Percentiles rank a stretch among this genome's conserved stretches.
Evolutionary conservation across 2,329 filamentous ascomycete species (phyloP).

Genomic region (Aureobasidium sp.): DNA sequence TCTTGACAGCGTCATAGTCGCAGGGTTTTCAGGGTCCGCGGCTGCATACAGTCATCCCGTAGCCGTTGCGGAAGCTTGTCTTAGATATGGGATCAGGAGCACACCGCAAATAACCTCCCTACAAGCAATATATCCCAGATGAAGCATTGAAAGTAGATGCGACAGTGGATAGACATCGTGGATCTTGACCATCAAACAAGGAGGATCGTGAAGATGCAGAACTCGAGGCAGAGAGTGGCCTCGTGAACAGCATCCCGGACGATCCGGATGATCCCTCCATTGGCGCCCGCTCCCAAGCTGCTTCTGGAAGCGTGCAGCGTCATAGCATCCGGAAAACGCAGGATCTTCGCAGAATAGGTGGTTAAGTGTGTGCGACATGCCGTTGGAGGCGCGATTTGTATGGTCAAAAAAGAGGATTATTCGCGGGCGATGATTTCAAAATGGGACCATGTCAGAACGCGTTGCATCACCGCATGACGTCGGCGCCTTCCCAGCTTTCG

Average conservation of each 20-base stretch:
- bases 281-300: not conserved
- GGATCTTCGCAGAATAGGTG: not conserved
- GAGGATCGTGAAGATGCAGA: not conserved
- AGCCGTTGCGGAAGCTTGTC: slow-evolving; percentile 7
- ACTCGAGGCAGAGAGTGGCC: slow-evolving; percentile 7
- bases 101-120: too few species aligned
- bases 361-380: not conserved
- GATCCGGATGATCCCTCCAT: not conserved
- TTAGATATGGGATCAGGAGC: not conserved
- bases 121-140: not conserved
- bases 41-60: not conserved
- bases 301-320: slow-evolving; percentile 9
- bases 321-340: not conserved
- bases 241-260: not conserved
- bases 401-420: not conserved
- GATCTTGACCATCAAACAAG: not conserved
- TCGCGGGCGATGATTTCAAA: not conserved
- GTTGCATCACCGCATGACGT: slow-evolving; percentile 5
- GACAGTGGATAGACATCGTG: not conserved
- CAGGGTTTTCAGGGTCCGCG: not conserved
- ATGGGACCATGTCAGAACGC: not conserved
- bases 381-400: not conserved
- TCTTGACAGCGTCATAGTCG: not conserved
- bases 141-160: not conserved
- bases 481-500: too few species aligned